phyloP scores from a whole-genome alignment of 345 rosid genomes.

The Kandelia obovata region DNA sequence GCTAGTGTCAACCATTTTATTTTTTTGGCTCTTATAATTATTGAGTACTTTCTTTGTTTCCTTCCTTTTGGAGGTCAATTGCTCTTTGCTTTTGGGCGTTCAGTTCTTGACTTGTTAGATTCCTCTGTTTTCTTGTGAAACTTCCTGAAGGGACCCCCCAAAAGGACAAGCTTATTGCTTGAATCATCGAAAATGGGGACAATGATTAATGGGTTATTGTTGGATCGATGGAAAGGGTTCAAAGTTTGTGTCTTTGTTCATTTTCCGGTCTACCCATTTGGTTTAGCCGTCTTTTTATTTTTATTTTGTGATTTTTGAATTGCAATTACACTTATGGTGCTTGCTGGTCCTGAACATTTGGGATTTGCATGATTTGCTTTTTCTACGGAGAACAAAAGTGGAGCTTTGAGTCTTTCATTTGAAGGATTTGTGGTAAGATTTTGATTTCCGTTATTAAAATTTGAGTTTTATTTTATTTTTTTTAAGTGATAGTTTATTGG shows the following conservation, averaged over 20 bases:
- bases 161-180: not conserved
- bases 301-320: not conserved
- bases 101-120: too few relatives aligned
- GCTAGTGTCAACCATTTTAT: constrained; percentile 22
- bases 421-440: constrained; percentile 29
- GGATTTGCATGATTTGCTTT: constrained; percentile 21
- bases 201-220: not conserved
- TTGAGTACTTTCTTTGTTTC: not conserved
- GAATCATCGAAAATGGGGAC: not conserved
- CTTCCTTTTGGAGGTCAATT: not conserved
- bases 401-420: constrained; percentile 17
- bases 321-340: constrained; percentile 10
- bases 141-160: not conserved
- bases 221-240: constrained; percentile 15
- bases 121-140: not conserved
- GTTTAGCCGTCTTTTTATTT: constrained; percentile 6
- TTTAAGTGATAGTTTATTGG: too few relatives aligned
- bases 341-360: constrained; percentile 5
- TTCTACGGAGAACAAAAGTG: not conserved
- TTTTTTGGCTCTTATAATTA: constrained; percentile 3
- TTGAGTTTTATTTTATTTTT: not conserved
- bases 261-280: constrained; percentile 28
- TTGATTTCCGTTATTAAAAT: not conserved
- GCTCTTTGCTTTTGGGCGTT: too few relatives aligned
- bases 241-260: constrained; percentile 18